Base-by-base conservation (phyloP, 164 flowering plant genomes). In the Umbilicus rupestris region DNA sequence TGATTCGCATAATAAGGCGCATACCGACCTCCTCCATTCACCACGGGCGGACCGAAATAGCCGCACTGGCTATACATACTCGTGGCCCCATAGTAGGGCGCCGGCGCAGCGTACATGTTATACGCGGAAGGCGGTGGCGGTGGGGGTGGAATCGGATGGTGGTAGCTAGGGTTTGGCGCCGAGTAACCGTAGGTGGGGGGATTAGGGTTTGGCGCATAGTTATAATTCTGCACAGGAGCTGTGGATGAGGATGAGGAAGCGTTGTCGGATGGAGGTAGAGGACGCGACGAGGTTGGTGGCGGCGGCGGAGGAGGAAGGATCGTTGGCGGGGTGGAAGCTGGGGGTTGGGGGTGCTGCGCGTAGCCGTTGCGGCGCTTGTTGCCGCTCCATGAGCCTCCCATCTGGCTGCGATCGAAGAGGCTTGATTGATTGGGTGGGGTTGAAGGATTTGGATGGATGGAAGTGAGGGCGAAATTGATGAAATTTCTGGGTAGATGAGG, bases 301-400 rank as follows among this genome's bases (percentile, higher is more conserved):
- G 19, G 60, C 7, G 60, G 60, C 29, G 60, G 60, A 55, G 60
- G 60, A 11, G 60, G 60, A 55, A 28, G 60, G 60, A 55, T 28
- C 60, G 28, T 55, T 1, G 60, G 60, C 17, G 60, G 33, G 10
- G 60, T 26, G 4, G 60, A 55, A 7, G 60, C 33, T 0, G 60
- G 60, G 2, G 60, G 60, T 28, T 55, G 60, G 16, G 60, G 60
- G 60, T 55, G 60, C 12, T 55, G 60, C 17, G 28, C 1, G 60
- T 55, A 55, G 60, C 28, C 14, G 33, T 55, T 14, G 60, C 60
- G 60, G 33, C 35, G 60, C 28, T 55, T 55, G 60, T 55, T 55
- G 60, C 33, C 19, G 60, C 60, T 55, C 60, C 60, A 55, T 7
- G 60, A 55, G 60, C 33, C 33, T 11, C 60, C 60, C 60, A 55